Conservation (phyloP, 2,329 filamentous ascomycete species). For the Macrophomina phaseolina region DNA sequence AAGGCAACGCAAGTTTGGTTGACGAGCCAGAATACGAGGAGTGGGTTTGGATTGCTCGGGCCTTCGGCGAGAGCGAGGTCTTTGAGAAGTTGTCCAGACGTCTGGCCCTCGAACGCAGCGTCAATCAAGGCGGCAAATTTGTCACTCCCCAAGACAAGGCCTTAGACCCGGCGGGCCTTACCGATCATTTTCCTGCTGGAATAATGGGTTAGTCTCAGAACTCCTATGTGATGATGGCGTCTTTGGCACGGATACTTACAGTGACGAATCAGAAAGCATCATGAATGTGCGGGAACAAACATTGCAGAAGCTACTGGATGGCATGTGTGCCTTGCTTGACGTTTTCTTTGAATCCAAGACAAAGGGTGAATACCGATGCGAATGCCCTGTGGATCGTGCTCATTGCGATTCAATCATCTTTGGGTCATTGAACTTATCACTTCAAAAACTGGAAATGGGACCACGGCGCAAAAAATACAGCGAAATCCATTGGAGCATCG, state of each 20-base stretch:
- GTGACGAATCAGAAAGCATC: neutral
- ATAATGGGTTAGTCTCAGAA: conserved; percentile 2
- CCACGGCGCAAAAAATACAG: neutral
- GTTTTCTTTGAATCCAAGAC: neutral
- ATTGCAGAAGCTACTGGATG: neutral
- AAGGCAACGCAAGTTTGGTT: neutral
- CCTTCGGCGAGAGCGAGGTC: conserved; percentile 6
- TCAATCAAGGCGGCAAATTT: neutral
- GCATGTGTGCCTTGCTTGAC: neutral
- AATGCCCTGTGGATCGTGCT: neutral
- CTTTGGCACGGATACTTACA: neutral
- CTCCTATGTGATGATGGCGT: neutral
- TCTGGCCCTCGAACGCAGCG: neutral
- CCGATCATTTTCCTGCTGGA: neutral
- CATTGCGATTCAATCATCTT: neutral
- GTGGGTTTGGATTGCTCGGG: conserved; percentile 21
- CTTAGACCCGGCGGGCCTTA: neutral
- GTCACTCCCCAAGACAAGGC: neutral
- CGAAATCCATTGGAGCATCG: neutral
- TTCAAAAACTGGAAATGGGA: neutral
- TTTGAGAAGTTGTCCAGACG: neutral
- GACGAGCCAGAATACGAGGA: conserved; percentile 6
- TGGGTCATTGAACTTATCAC: neutral
- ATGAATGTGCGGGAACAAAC: neutral
- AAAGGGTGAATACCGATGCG: neutral